phyloP scores from a whole-genome alignment of 2,329 filamentous ascomycete genomes.

The Aspergillus sp. region DNA sequence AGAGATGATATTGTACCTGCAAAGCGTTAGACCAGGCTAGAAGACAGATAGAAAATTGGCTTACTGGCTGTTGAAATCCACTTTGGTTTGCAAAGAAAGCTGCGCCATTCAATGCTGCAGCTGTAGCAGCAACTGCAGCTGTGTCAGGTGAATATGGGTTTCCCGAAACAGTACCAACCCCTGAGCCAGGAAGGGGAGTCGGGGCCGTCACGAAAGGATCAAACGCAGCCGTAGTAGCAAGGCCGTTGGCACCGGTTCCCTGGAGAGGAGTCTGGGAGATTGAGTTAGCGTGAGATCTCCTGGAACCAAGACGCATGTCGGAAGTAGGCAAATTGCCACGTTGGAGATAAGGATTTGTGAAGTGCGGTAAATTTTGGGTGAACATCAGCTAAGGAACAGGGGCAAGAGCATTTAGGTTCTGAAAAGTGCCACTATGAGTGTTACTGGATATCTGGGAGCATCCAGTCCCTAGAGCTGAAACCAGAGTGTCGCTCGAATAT shows the following conservation, averaged over 20 bases:
- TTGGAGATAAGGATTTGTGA: slow-evolving; percentile 3
- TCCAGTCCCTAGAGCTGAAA: neutral
- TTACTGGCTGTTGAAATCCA: slow-evolving; percentile 59
- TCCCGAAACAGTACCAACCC: slow-evolving; percentile 44
- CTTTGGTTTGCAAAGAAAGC: slow-evolving; percentile 59
- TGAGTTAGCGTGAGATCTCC: slow-evolving; percentile 10
- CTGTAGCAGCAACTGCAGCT: slow-evolving; percentile 17
- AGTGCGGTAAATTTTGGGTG: slow-evolving; percentile 4
- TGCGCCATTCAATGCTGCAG: slow-evolving; percentile 49
- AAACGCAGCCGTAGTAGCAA: slow-evolving; percentile 47
- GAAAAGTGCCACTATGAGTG: slow-evolving; percentile 3
- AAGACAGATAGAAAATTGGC: slow-evolving; percentile 11
- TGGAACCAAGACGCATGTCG: slow-evolving; percentile 4
- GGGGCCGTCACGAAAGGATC: slow-evolving; percentile 60
- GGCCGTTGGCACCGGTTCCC: slow-evolving; percentile 44
- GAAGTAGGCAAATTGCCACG: slow-evolving; percentile 5
- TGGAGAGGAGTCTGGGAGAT: slow-evolving; percentile 27
- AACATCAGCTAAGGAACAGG: slow-evolving; percentile 5
- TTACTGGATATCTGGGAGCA: slow-evolving; percentile 1
- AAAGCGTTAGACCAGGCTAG: slow-evolving; percentile 1
- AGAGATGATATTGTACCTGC: slow-evolving; percentile 85
- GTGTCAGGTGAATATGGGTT: slow-evolving; percentile 77
- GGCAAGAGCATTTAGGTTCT: slow-evolving; percentile 18
- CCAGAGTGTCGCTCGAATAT: too few relatives aligned
- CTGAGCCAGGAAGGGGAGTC: slow-evolving; percentile 46